Base-by-base conservation (phyloP, 2,329 filamentous ascomycete species). In the Cladophialophora immunda region DNA sequence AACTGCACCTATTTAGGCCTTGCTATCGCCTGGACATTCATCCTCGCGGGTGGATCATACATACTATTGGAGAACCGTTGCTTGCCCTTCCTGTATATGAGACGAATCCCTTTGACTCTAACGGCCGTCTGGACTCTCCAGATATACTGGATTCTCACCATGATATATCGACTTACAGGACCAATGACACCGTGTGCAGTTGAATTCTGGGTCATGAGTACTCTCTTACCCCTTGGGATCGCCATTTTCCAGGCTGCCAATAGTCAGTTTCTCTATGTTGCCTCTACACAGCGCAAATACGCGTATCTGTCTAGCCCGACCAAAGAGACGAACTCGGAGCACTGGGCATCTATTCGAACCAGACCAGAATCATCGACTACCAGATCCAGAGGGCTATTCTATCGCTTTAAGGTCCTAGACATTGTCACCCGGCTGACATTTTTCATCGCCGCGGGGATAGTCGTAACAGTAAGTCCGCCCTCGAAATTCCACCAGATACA, bases 201-300 rank as follows among this genome's bases (percentile, higher is more conserved):
- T 22, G 86, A 89, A 76, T 89, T 82, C 74, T 89, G 87, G 87
- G 82, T 88, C 75, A 89, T 89, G 87, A 82, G 83, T 70, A 78
- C 87, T 54, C 86, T 85, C 75, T 79, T 89, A 1, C 87, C 87
- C 8, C 83, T 87, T 47, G 87, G 87, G 22, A 85, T 89, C 62
- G 87, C 85, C 6, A 77, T 89, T 8, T 89, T 89, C 72, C 87
- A 89, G 72, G 86, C 85, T 50, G 56, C 50, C 60, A 63, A 38
- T 50, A 63, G 30, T 38, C 8, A 47, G 27, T 38, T 19, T 50
- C 56, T 47, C 19, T 45, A 27, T 58, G 17, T 30, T 32, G 30
- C 30, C 30, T 32, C 9, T 32, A 32, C 30, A 9, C 30, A 32
- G 30, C 30, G 30, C 9, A 32, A 32, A 32, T 32, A 32, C 30